These are phyloP conservation scores for Lignosus rhinocerotis DNA, from an alignment of 1,284 basidiomycete species.

Conservation along the genomic window DNA sequence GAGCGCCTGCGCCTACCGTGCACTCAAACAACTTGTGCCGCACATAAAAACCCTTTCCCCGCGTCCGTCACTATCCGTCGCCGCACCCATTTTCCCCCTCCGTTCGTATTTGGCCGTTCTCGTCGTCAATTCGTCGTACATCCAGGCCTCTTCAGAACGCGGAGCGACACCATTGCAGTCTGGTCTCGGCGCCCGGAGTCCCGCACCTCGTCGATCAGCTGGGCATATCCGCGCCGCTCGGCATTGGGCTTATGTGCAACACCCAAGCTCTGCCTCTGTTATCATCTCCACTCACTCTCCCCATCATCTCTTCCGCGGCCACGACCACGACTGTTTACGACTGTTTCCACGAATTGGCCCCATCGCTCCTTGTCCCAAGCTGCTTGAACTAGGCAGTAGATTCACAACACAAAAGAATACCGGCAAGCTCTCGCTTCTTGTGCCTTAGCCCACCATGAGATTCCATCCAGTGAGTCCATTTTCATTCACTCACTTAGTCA, in stretches of 20 bases:
- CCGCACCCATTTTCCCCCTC: neutral
- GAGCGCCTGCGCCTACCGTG: constrained; percentile 11
- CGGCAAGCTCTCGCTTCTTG: neutral
- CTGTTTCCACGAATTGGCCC: constrained; percentile 4
- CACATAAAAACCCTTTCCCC: constrained; percentile 7
- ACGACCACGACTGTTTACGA: constrained; percentile 18
- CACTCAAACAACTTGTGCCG: neutral
- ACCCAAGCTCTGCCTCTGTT: constrained; percentile 16
- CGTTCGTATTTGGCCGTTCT: no score
- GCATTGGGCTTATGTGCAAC: constrained; percentile 20
- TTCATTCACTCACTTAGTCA: neutral
- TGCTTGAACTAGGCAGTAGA: constrained; percentile 7
- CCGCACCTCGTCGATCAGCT: constrained; percentile 15
- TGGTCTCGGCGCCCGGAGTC: constrained; percentile 1
- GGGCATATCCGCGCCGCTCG: constrained; percentile 26
- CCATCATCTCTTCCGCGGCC: neutral
- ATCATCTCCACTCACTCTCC: constrained; percentile 19
- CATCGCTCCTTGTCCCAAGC: neutral
- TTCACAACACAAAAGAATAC: neutral
- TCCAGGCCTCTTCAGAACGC: constrained; percentile 1
- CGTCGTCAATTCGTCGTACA: neutral
- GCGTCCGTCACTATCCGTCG: neutral
- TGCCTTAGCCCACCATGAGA: constrained; percentile 17
- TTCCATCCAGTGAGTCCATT: constrained; percentile 27
- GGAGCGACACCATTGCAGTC: constrained; percentile 5